Evolutionary conservation across 2,329 filamentous ascomycete genomes (phyloP), one percentile per base, ranked within the genome.

Genomic region (Sarocladiaceae sp.): DNA sequence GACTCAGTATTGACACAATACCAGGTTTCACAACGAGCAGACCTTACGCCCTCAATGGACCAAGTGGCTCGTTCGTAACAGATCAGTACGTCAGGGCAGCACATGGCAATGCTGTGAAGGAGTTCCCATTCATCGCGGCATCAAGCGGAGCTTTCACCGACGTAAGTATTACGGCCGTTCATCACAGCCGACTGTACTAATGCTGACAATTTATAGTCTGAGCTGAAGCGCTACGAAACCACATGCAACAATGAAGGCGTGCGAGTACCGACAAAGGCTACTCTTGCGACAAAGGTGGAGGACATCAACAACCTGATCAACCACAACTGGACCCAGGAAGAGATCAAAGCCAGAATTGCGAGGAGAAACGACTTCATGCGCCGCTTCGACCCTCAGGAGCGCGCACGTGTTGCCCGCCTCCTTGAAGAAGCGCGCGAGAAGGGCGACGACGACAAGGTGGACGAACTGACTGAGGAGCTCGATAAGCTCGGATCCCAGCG

Each of bases 91-190:
- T 87, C 24, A 70, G 83, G 44, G 82, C 87, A 33, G 82, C 88
- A 6, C 85, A 95, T 59, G 93, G 93, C 35, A 89, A 90, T 55
- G 76, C 85, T 0, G 78, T 88, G 58, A 85, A 84, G 60, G 82
- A 90, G 27, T 96, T 89, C 67, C 89, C 90, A 4, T 96, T 97
- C 63, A 83, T 93, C 49, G 83, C 84, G 50, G 90, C 91, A 59
- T 97, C 93, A 0, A 90, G 95, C 61, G 80, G 82, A 41, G 72
- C 75, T 33, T 86, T 97, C 57, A 87, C 85, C n/a, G 88, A 93
- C 63, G 85, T 88, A 69, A 51, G 73, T n/a, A n/a, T n/a, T n/a
- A 48, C 13, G 12, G 16, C 6, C 4, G 19, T 16, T 12, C 19
- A 10, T 20, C 3, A 39, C 16, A 19, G 16, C 23, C 6, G n/a